Base-by-base conservation (phyloP, 768 basidiomycete genomes). In the Naganishia onofrii region DNA sequence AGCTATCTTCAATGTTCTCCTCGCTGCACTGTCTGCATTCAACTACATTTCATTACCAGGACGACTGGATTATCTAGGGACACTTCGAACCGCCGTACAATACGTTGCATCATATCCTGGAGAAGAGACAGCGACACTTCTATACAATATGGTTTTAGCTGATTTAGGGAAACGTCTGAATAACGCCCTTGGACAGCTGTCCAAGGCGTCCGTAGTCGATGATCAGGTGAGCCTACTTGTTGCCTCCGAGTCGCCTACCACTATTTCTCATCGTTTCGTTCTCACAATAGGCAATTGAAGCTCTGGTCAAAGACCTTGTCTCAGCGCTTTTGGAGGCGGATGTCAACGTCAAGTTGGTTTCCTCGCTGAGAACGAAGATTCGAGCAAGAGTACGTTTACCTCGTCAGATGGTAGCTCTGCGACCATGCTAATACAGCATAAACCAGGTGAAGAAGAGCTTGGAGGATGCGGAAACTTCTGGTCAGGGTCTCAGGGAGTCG, bases 281-380 rank as follows among this genome's bases (percentile, higher is more conserved):
- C n/a, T 65, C 12, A 2, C 7, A 12, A 26, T 79, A 97, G 94
- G 91, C 92, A 57, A 88, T 99, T 77, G 96, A 99, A 84, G 87
- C 88, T 3, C 87, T 91, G 19, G 87, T 99, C 72, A 98, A 97
- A 82, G 93, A 96, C 82, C 91, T 99, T 72, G 93, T 91, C 56
- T 86, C 92, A 29, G 95, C 95, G 12, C 83, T 98, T 36, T 86
- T 99, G 53, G 94, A 98, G 81, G 89, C 93, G 23, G 96, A 99
- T 82, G 95, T 99, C 74, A 99, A 99, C 79, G 95, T 99, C 76
- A 96, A 95, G 80, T 87, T 98, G 26, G 96, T 97, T 23, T 86
- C 92, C 6, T 87, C 87, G 46, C 81, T 96, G 68, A 87, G 93
- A 72, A 88, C 89, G 72, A 93, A 92, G 80, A 92, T 98, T 77